These are phyloP conservation scores for Microthlaspi erraticum DNA, from an alignment of 345 rosid genomes.

Conservation along the genomic window DNA sequence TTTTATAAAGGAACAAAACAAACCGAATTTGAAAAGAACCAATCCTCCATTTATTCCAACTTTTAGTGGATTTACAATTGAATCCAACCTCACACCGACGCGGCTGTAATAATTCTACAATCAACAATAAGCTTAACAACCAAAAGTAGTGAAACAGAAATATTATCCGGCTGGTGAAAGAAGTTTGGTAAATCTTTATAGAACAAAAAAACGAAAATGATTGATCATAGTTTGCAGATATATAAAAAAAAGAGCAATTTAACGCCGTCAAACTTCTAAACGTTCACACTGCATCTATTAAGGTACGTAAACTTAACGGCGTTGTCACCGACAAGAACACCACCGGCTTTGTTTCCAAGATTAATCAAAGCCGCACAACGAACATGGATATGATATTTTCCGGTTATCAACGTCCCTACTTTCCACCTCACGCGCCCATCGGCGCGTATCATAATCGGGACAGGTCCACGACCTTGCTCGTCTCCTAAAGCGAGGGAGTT, in stretches of 20 bases:
- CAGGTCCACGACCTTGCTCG: slow-evolving; percentile 60
- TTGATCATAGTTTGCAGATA: neutral
- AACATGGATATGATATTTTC: slow-evolving; percentile 66
- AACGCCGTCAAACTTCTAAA: slow-evolving; percentile 51
- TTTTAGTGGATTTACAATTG: slow-evolving; percentile 36
- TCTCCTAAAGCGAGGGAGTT: slow-evolving; percentile 53
- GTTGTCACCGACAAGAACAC: slow-evolving; percentile 65
- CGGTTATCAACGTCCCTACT: slow-evolving; percentile 66
- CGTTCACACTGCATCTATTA: slow-evolving; percentile 66
- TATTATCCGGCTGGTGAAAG: slow-evolving; percentile 16
- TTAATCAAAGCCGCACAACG: slow-evolving; percentile 64
- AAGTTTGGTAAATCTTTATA: slow-evolving; percentile 27
- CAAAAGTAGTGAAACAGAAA: slow-evolving; percentile 19
- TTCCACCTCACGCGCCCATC: slow-evolving; percentile 93
- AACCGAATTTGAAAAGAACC: neutral
- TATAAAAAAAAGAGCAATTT: neutral
- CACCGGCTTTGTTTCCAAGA: slow-evolving; percentile 57
- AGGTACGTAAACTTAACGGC: slow-evolving; percentile 74
- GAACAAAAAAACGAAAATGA: slow-evolving; percentile 4
- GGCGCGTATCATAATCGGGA: slow-evolving; percentile 58
- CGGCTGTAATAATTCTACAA: slow-evolving; percentile 35
- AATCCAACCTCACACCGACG: slow-evolving; percentile 24
- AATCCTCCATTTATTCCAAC: slow-evolving; percentile 30
- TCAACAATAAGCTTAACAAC: slow-evolving; percentile 36
- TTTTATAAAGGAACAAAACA: neutral